phyloP scores from a whole-genome alignment of 257 asterid species.

The Capsicum chinense region DNA sequence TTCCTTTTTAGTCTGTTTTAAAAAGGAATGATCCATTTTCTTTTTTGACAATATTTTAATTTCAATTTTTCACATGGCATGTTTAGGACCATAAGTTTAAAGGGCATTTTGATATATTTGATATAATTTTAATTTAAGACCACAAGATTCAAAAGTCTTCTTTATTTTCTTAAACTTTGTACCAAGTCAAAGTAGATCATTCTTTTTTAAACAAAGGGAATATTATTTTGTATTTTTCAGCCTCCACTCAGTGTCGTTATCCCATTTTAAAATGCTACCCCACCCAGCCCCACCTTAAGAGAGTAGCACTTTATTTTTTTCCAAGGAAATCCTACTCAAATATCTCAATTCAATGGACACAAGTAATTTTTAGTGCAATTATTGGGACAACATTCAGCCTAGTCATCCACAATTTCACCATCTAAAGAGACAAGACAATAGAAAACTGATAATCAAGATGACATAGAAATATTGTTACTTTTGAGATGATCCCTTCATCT shows the following conservation, averaged over 20 bases:
- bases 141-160: too few relatives aligned
- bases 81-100: too few relatives aligned
- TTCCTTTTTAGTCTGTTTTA: too few relatives aligned
- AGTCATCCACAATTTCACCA: background rate
- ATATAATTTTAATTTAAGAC: too few relatives aligned
- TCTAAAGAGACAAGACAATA: background rate
- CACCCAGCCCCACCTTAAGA: background rate
- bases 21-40: too few relatives aligned
- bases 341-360: background rate
- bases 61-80: too few relatives aligned
- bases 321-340: background rate
- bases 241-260: background rate
- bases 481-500: background rate
- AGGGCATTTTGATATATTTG: too few relatives aligned
- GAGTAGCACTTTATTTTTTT: background rate
- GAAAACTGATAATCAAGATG: background rate
- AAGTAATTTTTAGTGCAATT: too few relatives aligned
- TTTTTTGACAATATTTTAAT: too few relatives aligned
- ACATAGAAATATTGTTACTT: background rate
- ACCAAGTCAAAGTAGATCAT: too few relatives aligned
- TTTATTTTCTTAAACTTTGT: too few relatives aligned
- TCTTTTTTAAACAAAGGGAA: too few relatives aligned
- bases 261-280: background rate
- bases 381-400: background rate
- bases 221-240: background rate